These are phyloP conservation scores for Opeltia flavorubescens DNA, from an alignment of 495 filamentous ascomycete species.

Conservation along the genomic window DNA sequence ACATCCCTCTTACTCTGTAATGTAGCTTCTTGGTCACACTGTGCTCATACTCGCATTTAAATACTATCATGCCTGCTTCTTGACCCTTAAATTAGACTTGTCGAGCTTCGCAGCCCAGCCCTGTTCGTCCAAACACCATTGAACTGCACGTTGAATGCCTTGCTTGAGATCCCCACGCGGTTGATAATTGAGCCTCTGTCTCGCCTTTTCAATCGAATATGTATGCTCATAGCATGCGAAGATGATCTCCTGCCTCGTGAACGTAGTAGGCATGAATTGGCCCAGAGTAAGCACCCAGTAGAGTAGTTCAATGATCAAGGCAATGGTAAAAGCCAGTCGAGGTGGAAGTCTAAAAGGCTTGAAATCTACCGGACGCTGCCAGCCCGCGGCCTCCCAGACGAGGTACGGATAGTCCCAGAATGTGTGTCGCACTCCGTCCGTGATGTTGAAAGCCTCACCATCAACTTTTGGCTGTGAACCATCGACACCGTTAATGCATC, in stretches of 20 bases:
- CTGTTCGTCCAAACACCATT: slow-evolving; percentile 54
- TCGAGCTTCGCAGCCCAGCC: slow-evolving; percentile 6
- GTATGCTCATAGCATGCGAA: slow-evolving; percentile 31
- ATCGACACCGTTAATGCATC: neutral
- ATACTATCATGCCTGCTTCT: neutral
- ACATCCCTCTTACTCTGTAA: too few species aligned
- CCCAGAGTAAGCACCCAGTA: slow-evolving; percentile 44
- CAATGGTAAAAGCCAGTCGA: too few species aligned
- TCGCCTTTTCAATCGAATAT: slow-evolving; percentile 53
- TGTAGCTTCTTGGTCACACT: too few species aligned
- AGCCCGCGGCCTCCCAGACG: slow-evolving; percentile 14
- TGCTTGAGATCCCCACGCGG: slow-evolving; percentile 50
- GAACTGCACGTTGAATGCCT: slow-evolving; percentile 46
- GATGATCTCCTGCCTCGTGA: slow-evolving; percentile 61
- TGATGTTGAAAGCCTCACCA: slow-evolving; percentile 20
- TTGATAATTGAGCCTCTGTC: slow-evolving; percentile 49
- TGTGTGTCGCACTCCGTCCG: slow-evolving; percentile 12
- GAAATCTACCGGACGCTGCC: too few species aligned
- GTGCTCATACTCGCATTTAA: neutral
- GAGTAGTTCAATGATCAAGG: slow-evolving; percentile 46
- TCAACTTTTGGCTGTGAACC: slow-evolving; percentile 2
- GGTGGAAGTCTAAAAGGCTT: too few species aligned
- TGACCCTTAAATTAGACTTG: neutral
- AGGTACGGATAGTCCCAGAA: slow-evolving; percentile 19
- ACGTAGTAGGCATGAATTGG: slow-evolving; percentile 30